phyloP scores from a whole-genome alignment of 129 eudicot genomes.

The Flaveria trinervia region DNA sequence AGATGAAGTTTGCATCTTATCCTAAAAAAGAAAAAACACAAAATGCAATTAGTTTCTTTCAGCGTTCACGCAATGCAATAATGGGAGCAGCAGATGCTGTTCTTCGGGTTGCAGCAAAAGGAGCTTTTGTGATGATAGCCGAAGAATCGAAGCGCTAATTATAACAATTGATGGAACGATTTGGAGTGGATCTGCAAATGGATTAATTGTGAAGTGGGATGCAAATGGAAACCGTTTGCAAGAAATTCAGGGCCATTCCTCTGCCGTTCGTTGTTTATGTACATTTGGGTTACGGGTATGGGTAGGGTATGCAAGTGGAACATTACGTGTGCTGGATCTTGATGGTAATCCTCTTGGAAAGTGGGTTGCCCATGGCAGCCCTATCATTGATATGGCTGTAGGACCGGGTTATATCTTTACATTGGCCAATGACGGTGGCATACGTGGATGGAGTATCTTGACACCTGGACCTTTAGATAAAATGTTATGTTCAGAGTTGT shows the following conservation, averaged over 20 bases:
- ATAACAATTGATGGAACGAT: conserved; percentile 63
- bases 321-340: conserved; percentile 74
- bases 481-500: conserved; percentile 61
- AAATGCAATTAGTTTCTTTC: conserved; percentile 69
- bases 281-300: conserved; percentile 78
- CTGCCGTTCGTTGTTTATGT: conserved; percentile 56
- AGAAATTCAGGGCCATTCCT: conserved; percentile 60
- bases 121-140: conserved; percentile 77
- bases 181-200: conserved; percentile 90
- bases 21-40: conserved; percentile 70
- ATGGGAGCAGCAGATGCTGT: conserved; percentile 99
- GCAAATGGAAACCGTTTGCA: conserved; percentile 80
- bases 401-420: conserved; percentile 74
- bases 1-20: conserved; percentile 55
- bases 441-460: conserved; percentile 86
- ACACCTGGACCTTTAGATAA: conserved; percentile 82
- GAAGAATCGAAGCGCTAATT: conserved; percentile 67
- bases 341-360: conserved; percentile 75
- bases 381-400: conserved; percentile 72
- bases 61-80: conserved; percentile 95
- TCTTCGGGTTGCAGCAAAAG: conserved; percentile 85
- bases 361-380: conserved; percentile 85
- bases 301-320: conserved; percentile 88
- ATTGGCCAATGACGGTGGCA: conserved; percentile 89
- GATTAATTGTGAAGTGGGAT: conserved; percentile 84